Evolutionary conservation across 306 rosid genomes (phyloP).

Genomic region (Crataegus laevigata): DNA sequence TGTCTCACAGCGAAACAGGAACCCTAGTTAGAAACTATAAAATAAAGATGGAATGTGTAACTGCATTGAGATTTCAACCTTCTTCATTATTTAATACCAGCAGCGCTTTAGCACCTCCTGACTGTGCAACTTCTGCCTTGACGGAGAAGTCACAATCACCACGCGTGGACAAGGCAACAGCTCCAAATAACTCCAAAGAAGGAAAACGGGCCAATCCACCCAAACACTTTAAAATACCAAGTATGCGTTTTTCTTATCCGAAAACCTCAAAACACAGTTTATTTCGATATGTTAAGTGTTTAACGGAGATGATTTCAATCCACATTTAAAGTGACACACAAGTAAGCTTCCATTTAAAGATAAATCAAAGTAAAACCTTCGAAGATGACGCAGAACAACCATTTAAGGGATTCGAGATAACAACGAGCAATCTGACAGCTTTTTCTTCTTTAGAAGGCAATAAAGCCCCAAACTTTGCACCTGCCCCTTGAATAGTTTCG

Average conservation of each 20-base stretch:
- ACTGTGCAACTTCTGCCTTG: slow-evolving; percentile 62
- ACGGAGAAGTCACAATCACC: slow-evolving; percentile 77
- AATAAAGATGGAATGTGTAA: background rate
- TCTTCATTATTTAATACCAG: slow-evolving; percentile 58
- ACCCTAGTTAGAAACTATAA: background rate
- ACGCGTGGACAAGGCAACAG: slow-evolving; percentile 57
- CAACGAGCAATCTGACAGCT: slow-evolving; percentile 30
- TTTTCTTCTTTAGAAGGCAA: slow-evolving; percentile 39
- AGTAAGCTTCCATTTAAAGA: background rate
- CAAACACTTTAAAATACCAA: slow-evolving; percentile 2
- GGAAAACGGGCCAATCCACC: slow-evolving; percentile 2
- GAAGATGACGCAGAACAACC: slow-evolving; percentile 61
- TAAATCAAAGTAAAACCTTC: slow-evolving; percentile 32
- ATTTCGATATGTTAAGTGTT: background rate
- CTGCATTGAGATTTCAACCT: slow-evolving; percentile 41
- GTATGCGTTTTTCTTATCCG: background rate
- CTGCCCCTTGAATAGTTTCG: slow-evolving; percentile 33
- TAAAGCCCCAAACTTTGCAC: slow-evolving; percentile 63
- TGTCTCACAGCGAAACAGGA: background rate
- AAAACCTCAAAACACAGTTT: background rate
- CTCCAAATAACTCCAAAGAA: slow-evolving; percentile 57
- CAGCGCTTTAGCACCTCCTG: slow-evolving; percentile 59
- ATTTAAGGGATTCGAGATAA: slow-evolving; percentile 44
- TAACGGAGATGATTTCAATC: background rate
- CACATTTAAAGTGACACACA: background rate